phyloP scores from a whole-genome alignment of 371 early-diverging fungal genomes.

The Nematocida minor region DNA sequence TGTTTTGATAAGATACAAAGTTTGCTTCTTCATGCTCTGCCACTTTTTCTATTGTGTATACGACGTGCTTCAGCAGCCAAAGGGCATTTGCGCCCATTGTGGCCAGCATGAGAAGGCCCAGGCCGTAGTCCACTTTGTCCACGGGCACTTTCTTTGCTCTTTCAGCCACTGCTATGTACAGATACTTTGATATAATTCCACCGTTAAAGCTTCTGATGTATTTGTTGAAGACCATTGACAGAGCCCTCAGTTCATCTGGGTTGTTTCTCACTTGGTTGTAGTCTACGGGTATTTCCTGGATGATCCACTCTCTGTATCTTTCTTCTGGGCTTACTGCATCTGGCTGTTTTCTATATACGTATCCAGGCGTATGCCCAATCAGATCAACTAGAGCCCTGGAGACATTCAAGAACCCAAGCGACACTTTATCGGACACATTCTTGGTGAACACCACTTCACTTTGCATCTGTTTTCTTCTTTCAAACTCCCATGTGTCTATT shows the following conservation, averaged over 20 bases:
- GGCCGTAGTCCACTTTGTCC: conserved; percentile 24
- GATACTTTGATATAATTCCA: conserved; percentile 26
- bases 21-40: conserved; percentile 1
- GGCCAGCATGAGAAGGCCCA: conserved; percentile 25
- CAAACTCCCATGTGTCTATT: background rate
- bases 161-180: conserved; percentile 9
- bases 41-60: conserved; percentile 28
- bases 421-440: background rate
- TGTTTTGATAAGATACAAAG: conserved; percentile 38
- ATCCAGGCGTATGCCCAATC: conserved; percentile 18
- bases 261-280: conserved; percentile 2
- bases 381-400: background rate
- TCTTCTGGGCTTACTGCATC: background rate
- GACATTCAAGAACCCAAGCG: conserved; percentile 33
- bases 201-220: conserved; percentile 41
- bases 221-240: conserved; percentile 45
- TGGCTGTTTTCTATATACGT: conserved; percentile 22
- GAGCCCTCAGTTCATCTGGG: conserved; percentile 30
- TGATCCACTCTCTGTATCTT: conserved; percentile 19
- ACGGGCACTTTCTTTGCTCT: background rate
- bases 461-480: background rate
- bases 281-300: background rate
- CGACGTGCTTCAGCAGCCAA: conserved; percentile 45
- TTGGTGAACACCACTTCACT: background rate
- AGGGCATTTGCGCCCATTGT: conserved; percentile 13